Conservation (phyloP, 345 rosid species). For the Odontarrhena argentea region DNA sequence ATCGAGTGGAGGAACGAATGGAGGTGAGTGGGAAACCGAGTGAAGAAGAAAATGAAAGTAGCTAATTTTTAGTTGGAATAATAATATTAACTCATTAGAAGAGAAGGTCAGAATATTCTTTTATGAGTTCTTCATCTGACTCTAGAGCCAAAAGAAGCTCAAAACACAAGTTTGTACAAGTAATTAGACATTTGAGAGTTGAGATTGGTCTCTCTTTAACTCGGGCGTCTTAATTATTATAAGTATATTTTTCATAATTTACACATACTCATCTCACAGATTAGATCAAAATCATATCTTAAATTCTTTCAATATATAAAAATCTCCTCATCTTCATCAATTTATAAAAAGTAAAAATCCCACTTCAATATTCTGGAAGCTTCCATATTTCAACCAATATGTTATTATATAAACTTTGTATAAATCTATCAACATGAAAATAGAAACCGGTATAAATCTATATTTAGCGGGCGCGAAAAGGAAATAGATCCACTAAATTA, state of each 20-base stretch:
- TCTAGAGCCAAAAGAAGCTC: constrained; percentile 58
- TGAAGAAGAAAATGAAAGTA: constrained; percentile 42
- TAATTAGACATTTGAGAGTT: neutral
- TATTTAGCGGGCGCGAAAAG: neutral
- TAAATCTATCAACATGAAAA: neutral
- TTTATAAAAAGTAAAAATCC: no score
- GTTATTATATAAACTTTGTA: no score
- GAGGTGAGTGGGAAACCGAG: constrained; percentile 39
- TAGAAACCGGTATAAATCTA: neutral
- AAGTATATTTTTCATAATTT: no score
- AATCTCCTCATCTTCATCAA: no score
- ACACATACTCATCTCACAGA: no score
- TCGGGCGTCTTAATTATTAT: no score
- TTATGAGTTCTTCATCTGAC: constrained; percentile 62
- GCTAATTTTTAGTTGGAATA: constrained; percentile 59
- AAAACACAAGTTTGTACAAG: constrained; percentile 40
- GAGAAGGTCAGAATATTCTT: constrained; percentile 67
- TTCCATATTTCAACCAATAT: no score
- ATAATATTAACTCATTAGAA: constrained; percentile 46
- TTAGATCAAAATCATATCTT: no score
- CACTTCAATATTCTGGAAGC: no score
- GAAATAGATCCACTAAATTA: neutral
- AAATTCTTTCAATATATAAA: no score
- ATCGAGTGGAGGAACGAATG: constrained; percentile 44
- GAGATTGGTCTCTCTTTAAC: neutral